Evolutionary conservation across 2,329 filamentous ascomycete species (phyloP).

Genomic region (Verticillium dahliae): DNA sequence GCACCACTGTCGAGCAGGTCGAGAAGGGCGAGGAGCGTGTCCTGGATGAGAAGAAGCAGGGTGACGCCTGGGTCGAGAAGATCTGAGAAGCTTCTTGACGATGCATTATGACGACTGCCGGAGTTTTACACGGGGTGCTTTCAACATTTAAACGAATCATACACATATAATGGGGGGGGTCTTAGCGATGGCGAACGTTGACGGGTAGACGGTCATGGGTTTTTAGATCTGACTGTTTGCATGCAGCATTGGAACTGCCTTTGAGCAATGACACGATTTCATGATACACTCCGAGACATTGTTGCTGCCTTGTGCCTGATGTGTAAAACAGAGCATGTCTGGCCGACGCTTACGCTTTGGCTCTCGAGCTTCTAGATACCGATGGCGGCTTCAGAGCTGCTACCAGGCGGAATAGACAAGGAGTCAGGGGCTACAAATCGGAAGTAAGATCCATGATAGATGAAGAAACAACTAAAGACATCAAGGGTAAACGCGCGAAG

Average conservation of each 20-base stretch:
- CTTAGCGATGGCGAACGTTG: not conserved
- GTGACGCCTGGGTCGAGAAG: not conserved
- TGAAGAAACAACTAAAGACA: too few species aligned
- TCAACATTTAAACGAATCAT: not conserved
- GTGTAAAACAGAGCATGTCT: too few species aligned
- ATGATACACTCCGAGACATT: too few species aligned
- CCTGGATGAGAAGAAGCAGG: not conserved
- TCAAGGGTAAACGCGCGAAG: too few species aligned
- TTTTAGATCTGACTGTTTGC: not conserved
- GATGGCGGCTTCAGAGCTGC: too few species aligned
- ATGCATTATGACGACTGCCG: not conserved
- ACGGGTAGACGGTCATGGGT: not conserved
- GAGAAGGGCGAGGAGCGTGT: not conserved
- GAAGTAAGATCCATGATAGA: too few species aligned
- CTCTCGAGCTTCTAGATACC: too few species aligned
- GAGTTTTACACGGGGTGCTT: not conserved
- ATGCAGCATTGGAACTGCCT: not conserved
- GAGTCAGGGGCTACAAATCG: too few species aligned
- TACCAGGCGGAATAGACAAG: too few species aligned
- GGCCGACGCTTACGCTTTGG: too few species aligned
- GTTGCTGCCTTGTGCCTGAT: too few species aligned
- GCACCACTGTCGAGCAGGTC: conserved; percentile 9
- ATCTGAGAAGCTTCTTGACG: not conserved
- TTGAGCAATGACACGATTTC: not conserved
- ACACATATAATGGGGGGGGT: not conserved